Evolutionary conservation across 352 stramenopile species (phyloP), one percentile per base, ranked within the genome.

Genomic region (Aphanomyces invadans): DNA sequence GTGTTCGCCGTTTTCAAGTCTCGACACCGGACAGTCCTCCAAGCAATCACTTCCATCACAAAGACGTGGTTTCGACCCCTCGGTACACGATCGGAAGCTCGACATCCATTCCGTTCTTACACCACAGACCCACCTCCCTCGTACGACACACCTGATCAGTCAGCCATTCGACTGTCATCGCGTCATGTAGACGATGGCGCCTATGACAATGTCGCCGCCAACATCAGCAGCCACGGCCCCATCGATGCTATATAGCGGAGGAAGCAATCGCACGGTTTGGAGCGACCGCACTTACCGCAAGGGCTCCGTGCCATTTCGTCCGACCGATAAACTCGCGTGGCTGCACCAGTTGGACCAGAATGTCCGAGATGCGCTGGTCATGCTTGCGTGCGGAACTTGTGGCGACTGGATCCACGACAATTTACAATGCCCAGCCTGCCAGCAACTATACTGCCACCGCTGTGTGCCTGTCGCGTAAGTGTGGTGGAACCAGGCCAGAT

Each of bases 331-430:
- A 21, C 39, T 64, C 9, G 36, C 17, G 11, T 64, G 55, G 55
- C 55, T 64, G 9, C 19, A 64, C 17, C 55, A 26, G 3, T 38
- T 64, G 9, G 32, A 49, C 12, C 10, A n/a, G 4, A 39, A 57
- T 31, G 73, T 86, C 19, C 69, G 74, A 0, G 76, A 88, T 28
- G 76, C 82, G 4, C 59, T 90, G 12, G 65, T 71, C 10, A 81
- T 77, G 15, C 62, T 92, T 17, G 79, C 73, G 7, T 92, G 84
- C 42, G 84, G 84, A n/a, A 52, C 88, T 19, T 92, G 84, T 36
- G 80, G 80, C 32, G 84, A 90, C 51, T 75, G 89, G 5, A 78
- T 86, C 26, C 79, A 78, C 61, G 82, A 92, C 57, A 92, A 90
- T 53, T 62, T 81, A 7, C 80, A 92, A 70, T 92, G 84, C 70